A percentile compares a stretch with the other conserved stretches of the same genome.
Evolutionary conservation across 441 rosid genomes (phyloP).

Genomic region (Omphalea diandra): DNA sequence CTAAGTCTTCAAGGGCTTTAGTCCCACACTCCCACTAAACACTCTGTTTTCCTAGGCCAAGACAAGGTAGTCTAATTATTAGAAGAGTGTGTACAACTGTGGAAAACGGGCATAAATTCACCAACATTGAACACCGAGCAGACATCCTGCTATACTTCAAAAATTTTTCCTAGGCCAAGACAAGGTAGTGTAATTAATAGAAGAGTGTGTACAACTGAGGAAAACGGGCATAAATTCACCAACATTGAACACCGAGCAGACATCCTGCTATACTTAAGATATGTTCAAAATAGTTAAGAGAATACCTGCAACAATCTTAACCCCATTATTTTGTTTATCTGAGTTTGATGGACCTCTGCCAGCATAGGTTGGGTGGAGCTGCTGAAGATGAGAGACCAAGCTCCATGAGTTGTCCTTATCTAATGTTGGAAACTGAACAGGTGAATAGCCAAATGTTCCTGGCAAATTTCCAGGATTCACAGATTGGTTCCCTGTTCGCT

Average conservation of each 20-base stretch:
- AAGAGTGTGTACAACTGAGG: not conserved
- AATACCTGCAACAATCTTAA: slow-evolving; percentile 41
- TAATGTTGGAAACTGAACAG: slow-evolving; percentile 74
- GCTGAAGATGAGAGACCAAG: slow-evolving; percentile 49
- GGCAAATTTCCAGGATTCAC: slow-evolving; percentile 58
- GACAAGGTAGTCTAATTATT: not conserved
- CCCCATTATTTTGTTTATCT: slow-evolving; percentile 47
- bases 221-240: not conserved
- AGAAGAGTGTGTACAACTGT: not conserved
- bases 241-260: not conserved
- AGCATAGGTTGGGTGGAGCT: slow-evolving; percentile 49
- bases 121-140: not conserved
- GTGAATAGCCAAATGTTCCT: slow-evolving; percentile 65
- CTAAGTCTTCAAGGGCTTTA: too few relatives aligned
- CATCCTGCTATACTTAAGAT: not conserved
- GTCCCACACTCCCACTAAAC: not conserved
- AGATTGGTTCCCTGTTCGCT: slow-evolving; percentile 37
- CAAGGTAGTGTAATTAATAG: not conserved
- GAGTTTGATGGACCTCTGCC: slow-evolving; percentile 54
- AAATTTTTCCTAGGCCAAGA: not conserved
- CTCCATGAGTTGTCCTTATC: slow-evolving; percentile 82
- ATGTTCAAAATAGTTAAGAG: slow-evolving; percentile 5
- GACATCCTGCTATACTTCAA: too few relatives aligned
- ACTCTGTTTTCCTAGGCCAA: not conserved
- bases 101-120: slow-evolving; percentile 3